Conservation (phyloP, 257 asterid species). For the Solanum medicagineum region DNA sequence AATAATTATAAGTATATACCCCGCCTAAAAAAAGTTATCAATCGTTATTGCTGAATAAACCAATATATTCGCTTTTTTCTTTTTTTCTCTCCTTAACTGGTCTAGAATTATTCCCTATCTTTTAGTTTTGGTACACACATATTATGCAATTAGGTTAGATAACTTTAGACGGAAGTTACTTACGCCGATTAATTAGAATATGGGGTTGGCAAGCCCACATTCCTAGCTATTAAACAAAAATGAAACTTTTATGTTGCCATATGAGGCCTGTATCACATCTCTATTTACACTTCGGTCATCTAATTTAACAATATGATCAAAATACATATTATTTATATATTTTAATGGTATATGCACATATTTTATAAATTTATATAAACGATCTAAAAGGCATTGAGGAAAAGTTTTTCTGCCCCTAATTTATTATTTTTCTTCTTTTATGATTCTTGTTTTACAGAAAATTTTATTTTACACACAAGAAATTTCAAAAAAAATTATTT, state of each 20-base stretch:
- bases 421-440: too few relatives aligned
- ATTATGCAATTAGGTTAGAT: not conserved
- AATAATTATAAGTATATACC: not conserved
- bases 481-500: too few relatives aligned
- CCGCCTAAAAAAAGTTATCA: too few relatives aligned
- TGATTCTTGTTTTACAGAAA: too few relatives aligned
- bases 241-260: not conserved
- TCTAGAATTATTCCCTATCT: not conserved
- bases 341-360: not conserved
- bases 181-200: not conserved
- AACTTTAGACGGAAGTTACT: not conserved
- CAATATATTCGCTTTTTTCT: not conserved
- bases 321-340: not conserved
- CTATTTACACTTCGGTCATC: not conserved
- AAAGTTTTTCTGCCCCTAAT: too few relatives aligned
- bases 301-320: not conserved
- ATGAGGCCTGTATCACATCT: not conserved
- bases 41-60: not conserved
- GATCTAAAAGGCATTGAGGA: too few relatives aligned
- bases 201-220: not conserved
- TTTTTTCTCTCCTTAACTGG: not conserved
- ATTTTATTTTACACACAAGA: too few relatives aligned
- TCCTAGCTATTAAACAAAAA: not conserved
- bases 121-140: not conserved
- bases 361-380: too few relatives aligned